Evolutionary conservation across 1,139 yeast species (phyloP).

Genomic region (Pichia sp.): DNA sequence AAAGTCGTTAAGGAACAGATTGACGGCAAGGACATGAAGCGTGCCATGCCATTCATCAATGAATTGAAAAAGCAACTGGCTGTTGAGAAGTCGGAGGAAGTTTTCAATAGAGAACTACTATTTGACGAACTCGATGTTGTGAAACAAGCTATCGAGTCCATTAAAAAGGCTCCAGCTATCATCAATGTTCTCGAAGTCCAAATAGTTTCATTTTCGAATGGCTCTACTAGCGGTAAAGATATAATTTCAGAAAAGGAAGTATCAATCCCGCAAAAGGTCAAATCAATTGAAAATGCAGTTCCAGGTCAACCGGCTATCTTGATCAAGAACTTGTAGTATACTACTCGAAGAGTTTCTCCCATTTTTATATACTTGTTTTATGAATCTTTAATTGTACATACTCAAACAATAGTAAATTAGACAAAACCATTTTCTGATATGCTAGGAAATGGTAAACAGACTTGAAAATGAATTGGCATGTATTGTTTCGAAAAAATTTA

Average conservation of each 20-base stretch:
- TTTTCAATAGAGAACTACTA: conserved; percentile 80
- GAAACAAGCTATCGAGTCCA: conserved; percentile 46
- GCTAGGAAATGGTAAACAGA: too few relatives aligned
- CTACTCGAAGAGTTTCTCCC: not conserved
- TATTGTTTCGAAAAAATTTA: too few relatives aligned
- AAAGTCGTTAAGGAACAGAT: conserved; percentile 57
- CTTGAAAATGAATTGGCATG: too few relatives aligned
- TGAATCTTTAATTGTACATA: too few relatives aligned
- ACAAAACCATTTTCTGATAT: too few relatives aligned
- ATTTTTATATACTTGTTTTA: not conserved
- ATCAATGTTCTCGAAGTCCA: conserved; percentile 56
- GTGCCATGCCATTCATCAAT: conserved; percentile 96
- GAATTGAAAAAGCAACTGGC: conserved; percentile 74
- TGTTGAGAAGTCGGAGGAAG: conserved; percentile 64
- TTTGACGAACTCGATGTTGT: conserved; percentile 75
- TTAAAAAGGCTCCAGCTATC: conserved; percentile 65
- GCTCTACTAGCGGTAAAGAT: conserved; percentile 58
- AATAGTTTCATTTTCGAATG: conserved; percentile 54
- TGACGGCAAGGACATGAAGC: conserved; percentile 74
- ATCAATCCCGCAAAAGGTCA: conserved; percentile 58
- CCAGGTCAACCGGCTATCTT: conserved; percentile 93
- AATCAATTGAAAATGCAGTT: conserved; percentile 75
- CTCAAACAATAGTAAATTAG: too few relatives aligned
- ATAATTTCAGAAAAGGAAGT: conserved; percentile 68
- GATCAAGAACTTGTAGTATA: conserved; percentile 51